Evolutionary conservation across 441 rosid species (phyloP).

Genomic region (Flueggea neowawraea): DNA sequence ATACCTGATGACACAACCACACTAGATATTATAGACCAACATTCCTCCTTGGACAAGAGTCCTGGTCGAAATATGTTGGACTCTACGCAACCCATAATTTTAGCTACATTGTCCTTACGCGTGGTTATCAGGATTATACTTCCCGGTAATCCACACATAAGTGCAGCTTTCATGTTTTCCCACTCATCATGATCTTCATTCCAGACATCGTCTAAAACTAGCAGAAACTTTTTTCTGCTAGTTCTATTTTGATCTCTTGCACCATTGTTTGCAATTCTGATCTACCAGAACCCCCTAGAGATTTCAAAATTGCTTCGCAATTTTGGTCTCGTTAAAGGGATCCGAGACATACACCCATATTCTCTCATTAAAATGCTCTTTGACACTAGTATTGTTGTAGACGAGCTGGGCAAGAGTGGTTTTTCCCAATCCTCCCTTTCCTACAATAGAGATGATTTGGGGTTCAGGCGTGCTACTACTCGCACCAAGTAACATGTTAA

Average conservation of each 20-base stretch:
- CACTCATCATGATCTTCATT: conserved; percentile 2
- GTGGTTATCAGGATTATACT: conserved; percentile 20
- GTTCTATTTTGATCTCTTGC: not conserved
- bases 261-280: not conserved
- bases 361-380: conserved; percentile 13
- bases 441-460: conserved; percentile 10
- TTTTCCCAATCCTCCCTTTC: conserved; percentile 22
- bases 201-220: conserved; percentile 22
- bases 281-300: not conserved
- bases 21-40: conserved; percentile 13
- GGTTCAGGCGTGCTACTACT: not conserved
- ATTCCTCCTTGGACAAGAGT: conserved; percentile 6
- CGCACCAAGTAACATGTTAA: conserved; percentile 4
- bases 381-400: conserved; percentile 13
- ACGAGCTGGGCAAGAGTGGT: conserved; percentile 20
- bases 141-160: conserved; percentile 10
- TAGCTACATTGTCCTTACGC: conserved; percentile 17
- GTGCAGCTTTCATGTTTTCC: conserved; percentile 14
- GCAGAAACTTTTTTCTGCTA: conserved; percentile 17
- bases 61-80: conserved; percentile 4
- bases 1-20: too few species aligned
- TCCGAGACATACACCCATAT: conserved; percentile 23
- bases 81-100: conserved; percentile 11
- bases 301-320: conserved; percentile 15
- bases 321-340: conserved; percentile 16